A percentile compares a stretch with the other conserved stretches of the same genome.
Conservation (phyloP, 768 basidiomycete species). For the Hysterangium stoloniferum region DNA sequence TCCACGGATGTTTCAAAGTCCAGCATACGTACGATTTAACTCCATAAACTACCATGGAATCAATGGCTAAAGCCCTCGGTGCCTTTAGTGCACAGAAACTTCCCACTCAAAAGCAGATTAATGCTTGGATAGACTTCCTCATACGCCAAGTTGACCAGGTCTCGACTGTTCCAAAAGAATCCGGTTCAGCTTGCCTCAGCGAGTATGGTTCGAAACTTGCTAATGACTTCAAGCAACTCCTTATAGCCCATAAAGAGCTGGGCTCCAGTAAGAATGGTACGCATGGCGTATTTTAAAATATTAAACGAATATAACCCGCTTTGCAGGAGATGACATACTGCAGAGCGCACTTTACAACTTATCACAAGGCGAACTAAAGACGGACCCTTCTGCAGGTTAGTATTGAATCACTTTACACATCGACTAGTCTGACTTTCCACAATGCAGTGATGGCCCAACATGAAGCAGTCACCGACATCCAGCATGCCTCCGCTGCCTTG, state of each 20-base stretch:
- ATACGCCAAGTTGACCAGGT: constrained; percentile 32
- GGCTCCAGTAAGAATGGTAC: constrained; percentile 51
- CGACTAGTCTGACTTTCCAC: no score
- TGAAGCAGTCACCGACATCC: constrained; percentile 42
- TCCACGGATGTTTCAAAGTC: not conserved
- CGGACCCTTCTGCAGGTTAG: not conserved
- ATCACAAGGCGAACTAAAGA: constrained; percentile 36
- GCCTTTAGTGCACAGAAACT: constrained; percentile 67
- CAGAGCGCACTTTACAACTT: constrained; percentile 65
- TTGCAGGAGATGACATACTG: constrained; percentile 51
- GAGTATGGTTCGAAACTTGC: constrained; percentile 47
- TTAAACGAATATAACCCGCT: not conserved
- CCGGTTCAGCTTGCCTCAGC: constrained; percentile 37
- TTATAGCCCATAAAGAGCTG: constrained; percentile 52
- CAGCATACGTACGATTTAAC: constrained; percentile 13
- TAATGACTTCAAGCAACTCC: constrained; percentile 39
- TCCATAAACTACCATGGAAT: constrained; percentile 42
- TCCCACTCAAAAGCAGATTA: constrained; percentile 52
- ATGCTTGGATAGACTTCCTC: constrained; percentile 46
- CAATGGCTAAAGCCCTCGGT: constrained; percentile 50
- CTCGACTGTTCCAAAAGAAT: constrained; percentile 36
- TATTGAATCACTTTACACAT: not conserved
- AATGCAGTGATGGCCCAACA: constrained; percentile 28
- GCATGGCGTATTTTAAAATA: constrained; percentile 4
- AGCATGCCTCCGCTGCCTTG: constrained; percentile 42